Evolutionary conservation across 208 protist genomes (phyloP).

Genomic region (Naegleria lovaniensis): DNA sequence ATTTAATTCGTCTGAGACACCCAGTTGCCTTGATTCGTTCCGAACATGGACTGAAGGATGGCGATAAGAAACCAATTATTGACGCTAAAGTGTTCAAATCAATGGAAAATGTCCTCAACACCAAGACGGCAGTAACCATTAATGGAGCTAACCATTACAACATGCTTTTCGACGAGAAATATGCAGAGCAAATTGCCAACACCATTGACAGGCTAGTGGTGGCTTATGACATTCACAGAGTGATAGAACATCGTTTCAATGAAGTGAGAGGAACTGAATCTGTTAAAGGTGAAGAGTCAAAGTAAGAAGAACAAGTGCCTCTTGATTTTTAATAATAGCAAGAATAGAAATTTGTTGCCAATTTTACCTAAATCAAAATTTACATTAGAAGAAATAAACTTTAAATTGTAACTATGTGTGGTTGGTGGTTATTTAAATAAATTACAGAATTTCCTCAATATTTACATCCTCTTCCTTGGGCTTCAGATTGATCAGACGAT

Average conservation of each 20-base stretch:
- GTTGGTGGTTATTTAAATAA: too few relatives aligned
- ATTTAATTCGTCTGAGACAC: neutral
- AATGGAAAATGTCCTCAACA: neutral
- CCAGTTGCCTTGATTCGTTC: neutral
- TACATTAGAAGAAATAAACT: too few relatives aligned
- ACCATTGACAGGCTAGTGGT: neutral
- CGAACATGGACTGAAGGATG: neutral
- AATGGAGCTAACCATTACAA: slow-evolving; percentile 6
- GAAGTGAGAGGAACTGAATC: neutral
- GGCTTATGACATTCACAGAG: neutral
- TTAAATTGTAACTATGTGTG: too few relatives aligned
- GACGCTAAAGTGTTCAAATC: neutral
- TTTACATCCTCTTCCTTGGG: slow-evolving; percentile 3
- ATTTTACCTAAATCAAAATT: too few relatives aligned
- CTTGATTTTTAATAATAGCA: too few relatives aligned
- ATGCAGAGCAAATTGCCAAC: neutral
- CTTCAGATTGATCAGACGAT: slow-evolving; percentile 1
- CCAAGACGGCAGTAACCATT: neutral
- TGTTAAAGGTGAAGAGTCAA: neutral
- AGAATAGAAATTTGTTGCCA: too few relatives aligned
- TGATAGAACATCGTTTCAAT: neutral
- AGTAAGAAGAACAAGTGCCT: too few relatives aligned
- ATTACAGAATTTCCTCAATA: neutral
- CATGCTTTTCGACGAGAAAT: neutral
- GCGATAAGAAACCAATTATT: slow-evolving; percentile 12